Evolutionary conservation across 148 eudicot genomes (phyloP).

Genomic region (Spergularia bocconei): DNA sequence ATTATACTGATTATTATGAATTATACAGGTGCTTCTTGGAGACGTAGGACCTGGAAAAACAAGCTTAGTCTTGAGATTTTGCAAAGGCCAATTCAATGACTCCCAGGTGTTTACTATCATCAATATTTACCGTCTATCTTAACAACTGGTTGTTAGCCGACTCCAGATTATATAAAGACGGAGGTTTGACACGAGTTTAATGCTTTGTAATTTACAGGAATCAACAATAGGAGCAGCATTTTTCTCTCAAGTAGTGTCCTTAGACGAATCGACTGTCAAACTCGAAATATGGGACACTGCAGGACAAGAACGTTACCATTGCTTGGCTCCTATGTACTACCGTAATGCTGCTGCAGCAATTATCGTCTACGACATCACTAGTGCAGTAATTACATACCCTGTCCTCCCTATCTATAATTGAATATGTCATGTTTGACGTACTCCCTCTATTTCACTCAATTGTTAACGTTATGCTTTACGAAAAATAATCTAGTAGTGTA

Average conservation of each 20-base stretch:
- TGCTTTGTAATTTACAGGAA: constrained; percentile 37
- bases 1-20: background rate
- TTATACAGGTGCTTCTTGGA: constrained; percentile 63
- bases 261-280: constrained; percentile 54
- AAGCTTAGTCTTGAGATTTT: constrained; percentile 73
- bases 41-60: constrained; percentile 83
- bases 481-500: no score
- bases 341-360: constrained; percentile 78
- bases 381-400: constrained; percentile 36
- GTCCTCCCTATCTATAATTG: background rate
- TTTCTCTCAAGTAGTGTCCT: constrained; percentile 60
- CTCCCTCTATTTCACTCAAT: no score
- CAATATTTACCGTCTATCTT: background rate
- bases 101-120: constrained; percentile 42
- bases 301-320: constrained; percentile 75
- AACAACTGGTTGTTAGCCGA: no score
- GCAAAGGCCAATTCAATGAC: constrained; percentile 75
- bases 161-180: no score
- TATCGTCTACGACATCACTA: constrained; percentile 71
- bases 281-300: constrained; percentile 89
- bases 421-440: background rate
- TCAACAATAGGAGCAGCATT: constrained; percentile 86
- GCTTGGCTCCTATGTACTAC: constrained; percentile 88
- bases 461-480: background rate
- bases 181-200: background rate